Evolutionary conservation across 2,329 filamentous ascomycete genomes (phyloP).

Genomic region (Talaromyces sp.): DNA sequence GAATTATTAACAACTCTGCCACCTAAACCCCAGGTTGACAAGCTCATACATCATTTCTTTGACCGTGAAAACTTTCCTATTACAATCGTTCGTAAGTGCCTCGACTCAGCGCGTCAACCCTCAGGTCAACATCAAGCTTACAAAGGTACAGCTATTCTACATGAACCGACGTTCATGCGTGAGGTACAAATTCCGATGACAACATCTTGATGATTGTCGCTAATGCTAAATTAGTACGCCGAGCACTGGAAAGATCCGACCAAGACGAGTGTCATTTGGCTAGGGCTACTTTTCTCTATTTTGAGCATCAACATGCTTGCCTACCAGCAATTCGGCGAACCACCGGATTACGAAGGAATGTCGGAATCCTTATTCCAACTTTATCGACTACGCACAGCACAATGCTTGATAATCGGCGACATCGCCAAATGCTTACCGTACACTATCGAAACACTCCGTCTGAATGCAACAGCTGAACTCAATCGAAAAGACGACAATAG

Average conservation of each 20-base stretch:
- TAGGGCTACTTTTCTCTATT: conserved; percentile 59
- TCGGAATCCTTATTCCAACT: conserved; percentile 43
- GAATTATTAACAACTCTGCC: conserved; percentile 79
- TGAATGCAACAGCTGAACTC: conserved; percentile 59
- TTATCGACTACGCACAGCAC: conserved; percentile 53
- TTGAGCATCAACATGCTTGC: conserved; percentile 61
- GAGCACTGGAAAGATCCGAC: conserved; percentile 56
- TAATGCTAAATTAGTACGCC: conserved; percentile 48
- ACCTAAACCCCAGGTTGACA: conserved; percentile 52
- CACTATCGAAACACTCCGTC: conserved; percentile 57
- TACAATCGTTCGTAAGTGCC: conserved; percentile 10
- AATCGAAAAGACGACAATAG: conserved; percentile 56
- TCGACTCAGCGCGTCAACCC: neutral
- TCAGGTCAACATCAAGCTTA: neutral
- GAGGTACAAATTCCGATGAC: conserved; percentile 1
- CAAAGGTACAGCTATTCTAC: conserved; percentile 10
- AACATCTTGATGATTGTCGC: neutral
- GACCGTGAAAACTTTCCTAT: conserved; percentile 11
- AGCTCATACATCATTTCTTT: conserved; percentile 11
- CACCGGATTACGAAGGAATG: conserved; percentile 56
- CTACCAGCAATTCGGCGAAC: conserved; percentile 57
- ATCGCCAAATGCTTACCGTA: conserved; percentile 57
- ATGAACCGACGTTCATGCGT: conserved; percentile 14
- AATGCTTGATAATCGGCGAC: conserved; percentile 58
- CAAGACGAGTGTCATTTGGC: conserved; percentile 55